Base-by-base conservation (phyloP, 1,284 basidiomycete species). In the Somion occarium region DNA sequence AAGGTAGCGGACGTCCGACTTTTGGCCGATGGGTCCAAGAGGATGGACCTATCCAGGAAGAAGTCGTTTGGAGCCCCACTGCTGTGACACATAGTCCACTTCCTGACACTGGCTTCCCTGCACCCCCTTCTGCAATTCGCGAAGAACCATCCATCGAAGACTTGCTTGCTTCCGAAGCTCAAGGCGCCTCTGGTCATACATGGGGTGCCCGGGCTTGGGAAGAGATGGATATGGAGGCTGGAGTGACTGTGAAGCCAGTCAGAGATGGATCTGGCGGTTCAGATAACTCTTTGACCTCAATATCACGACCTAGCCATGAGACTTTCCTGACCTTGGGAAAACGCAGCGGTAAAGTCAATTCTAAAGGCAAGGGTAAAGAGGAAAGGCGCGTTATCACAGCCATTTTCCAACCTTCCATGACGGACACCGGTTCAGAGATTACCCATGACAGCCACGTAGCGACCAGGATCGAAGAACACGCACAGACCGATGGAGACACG, bases 81-180 rank as follows among this genome's bases (percentile, higher is more conserved):
- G 19, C 13, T 3, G 23, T 13, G 19, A 22, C 7, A 22, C 13
- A 22, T 22, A 53, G 51, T 37, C 62, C 50, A 43, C 57, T 15
- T 56, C 59, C 39, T 53, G 53, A 24, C 52, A 54, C 15, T 53
- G 49, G 7, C 54, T 52, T 9, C 53, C 52, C 18, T 46, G 52
- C 12, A 48, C 47, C 19, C 13, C 49, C 47, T n/a, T 7, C 51
- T 19, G 48, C 50, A 12, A 58, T 50, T 9, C 61, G 65, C 12
- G 73, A 73, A 5, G 78, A 80, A 59, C 70, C 71, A 25, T 73
- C 69, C 12, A 71, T 81, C 39, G 75, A 79, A 50, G 73, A 73
- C 30, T 69, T 82, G 5, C 69, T 81, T 5, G 69, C 67, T 24
- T 45, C 61, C 4, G 61, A 56, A 22, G 38, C 20, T 3, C 39